phyloP scores from a whole-genome alignment of 495 filamentous ascomycete species.

The Lineolata rhizophorae region DNA sequence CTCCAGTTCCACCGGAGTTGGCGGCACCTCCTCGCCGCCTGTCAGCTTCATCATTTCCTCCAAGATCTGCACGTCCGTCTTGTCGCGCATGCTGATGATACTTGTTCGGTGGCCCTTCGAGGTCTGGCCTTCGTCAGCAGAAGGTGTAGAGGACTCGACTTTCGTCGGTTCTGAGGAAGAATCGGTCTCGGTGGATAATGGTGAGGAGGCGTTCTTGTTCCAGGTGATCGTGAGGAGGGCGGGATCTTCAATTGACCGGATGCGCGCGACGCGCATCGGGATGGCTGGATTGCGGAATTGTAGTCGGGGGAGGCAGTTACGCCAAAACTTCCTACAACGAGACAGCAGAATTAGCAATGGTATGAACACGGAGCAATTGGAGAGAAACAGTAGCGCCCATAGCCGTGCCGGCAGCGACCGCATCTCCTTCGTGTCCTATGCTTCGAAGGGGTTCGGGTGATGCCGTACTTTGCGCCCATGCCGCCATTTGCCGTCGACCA shows the following conservation, averaged over 20 bases:
- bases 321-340: slow-evolving; percentile 87
- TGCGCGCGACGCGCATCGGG: slow-evolving; percentile 59
- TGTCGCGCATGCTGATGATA: slow-evolving; percentile 41
- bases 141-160: slow-evolving; percentile 17
- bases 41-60: slow-evolving; percentile 44
- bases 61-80: slow-evolving; percentile 41
- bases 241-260: slow-evolving; percentile 28
- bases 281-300: slow-evolving; percentile 87
- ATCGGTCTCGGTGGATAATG: no score
- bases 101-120: slow-evolving; percentile 20
- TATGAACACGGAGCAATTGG: no score
- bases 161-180: no score
- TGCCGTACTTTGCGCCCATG: slow-evolving; percentile 56
- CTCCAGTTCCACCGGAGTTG: slow-evolving; percentile 31
- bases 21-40: slow-evolving; percentile 37
- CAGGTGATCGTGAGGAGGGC: slow-evolving; percentile 58
- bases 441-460: no score
- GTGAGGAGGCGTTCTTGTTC: slow-evolving; percentile 9
- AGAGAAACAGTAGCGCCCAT: no score
- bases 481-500: slow-evolving; percentile 42
- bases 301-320: slow-evolving; percentile 52
- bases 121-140: slow-evolving; percentile 20
- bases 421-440: no score
- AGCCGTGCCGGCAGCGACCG: no score
- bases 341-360: no score